Conservation (phyloP, 1,284 basidiomycete species). For the Cutaneotrichosporon dermatis region DNA sequence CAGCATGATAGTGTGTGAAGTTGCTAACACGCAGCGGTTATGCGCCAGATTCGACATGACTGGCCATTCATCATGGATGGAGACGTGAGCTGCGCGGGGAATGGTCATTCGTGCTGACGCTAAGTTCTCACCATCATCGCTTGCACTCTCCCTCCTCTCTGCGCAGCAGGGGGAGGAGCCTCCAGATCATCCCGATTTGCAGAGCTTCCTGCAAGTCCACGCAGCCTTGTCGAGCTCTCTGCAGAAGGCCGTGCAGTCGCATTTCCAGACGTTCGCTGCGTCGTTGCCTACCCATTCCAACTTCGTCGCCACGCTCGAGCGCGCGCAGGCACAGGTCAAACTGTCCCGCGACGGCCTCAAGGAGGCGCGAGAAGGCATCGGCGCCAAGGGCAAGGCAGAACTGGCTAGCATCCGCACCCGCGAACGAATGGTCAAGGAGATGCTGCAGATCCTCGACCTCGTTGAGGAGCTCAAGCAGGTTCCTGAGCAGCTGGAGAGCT, state of each 20-base stretch:
- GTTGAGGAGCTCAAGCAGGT: constrained; percentile 88
- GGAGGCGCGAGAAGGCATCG: constrained; percentile 53
- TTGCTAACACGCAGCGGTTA: constrained; percentile 57
- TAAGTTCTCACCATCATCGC: constrained; percentile 85
- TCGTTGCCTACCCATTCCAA: constrained; percentile 81
- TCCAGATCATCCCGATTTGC: constrained; percentile 30
- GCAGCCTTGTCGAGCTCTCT: constrained; percentile 38
- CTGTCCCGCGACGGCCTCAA: constrained; percentile 67
- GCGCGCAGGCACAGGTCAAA: constrained; percentile 67
- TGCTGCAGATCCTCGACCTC: constrained; percentile 81
- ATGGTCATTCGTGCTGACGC: no score
- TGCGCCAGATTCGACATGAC: constrained; percentile 77
- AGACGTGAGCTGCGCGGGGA: constrained; percentile 57
- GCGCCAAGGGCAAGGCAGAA: constrained; percentile 57
- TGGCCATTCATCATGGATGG: constrained; percentile 85
- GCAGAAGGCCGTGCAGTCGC: constrained; percentile 56
- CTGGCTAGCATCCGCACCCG: constrained; percentile 79
- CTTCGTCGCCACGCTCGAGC: constrained; percentile 63
- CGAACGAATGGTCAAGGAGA: constrained; percentile 79
- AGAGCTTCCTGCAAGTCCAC: constrained; percentile 39
- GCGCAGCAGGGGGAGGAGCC: constrained; percentile 54
- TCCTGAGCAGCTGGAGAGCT: constrained; percentile 83
- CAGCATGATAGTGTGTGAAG: no score
- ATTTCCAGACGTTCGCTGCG: constrained; percentile 87
- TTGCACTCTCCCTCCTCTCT: constrained; percentile 80